Percentiles rank a stretch among this genome's conserved stretches.
Evolutionary conservation across 345 rosid genomes (phyloP).

Genomic region (Linum lewisii): DNA sequence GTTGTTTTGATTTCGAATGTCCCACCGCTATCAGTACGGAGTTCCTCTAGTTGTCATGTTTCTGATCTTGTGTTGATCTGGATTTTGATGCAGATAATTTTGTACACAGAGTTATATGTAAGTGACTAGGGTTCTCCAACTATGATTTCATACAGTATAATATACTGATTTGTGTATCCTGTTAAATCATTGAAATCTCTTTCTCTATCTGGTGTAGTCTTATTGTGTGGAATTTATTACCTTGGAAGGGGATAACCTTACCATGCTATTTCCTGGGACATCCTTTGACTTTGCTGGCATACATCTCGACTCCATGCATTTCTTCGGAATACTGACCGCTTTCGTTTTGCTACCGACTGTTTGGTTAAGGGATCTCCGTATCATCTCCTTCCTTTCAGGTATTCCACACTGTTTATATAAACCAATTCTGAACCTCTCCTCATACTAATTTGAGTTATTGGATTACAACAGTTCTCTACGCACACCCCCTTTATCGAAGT

Average conservation of each 20-base stretch:
- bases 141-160: not conserved
- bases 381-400: conserved; percentile 92
- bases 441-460: too few relatives aligned
- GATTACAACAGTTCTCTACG: too few relatives aligned
- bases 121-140: conserved; percentile 21
- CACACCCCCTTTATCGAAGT: not conserved
- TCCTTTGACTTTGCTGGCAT: conserved; percentile 54
- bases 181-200: conserved; percentile 7
- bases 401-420: too few relatives aligned
- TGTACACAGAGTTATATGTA: conserved; percentile 78
- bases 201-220: conserved; percentile 36
- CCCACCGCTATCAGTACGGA: not conserved
- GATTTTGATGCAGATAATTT: conserved; percentile 48
- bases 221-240: conserved; percentile 87
- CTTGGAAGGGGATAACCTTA: conserved; percentile 89
- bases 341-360: conserved; percentile 75
- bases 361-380: conserved; percentile 65
- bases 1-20: conserved; percentile 16
- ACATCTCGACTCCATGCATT: conserved; percentile 54
- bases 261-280: conserved; percentile 69
- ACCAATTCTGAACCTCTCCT: too few relatives aligned
- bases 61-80: conserved; percentile 21
- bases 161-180: conserved; percentile 3
- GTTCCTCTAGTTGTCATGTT: not conserved
- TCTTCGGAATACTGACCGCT: conserved; percentile 71